These are phyloP conservation scores for Eucalyptus curtisii DNA, from an alignment of 345 rosid genomes.

Conservation along the genomic window DNA sequence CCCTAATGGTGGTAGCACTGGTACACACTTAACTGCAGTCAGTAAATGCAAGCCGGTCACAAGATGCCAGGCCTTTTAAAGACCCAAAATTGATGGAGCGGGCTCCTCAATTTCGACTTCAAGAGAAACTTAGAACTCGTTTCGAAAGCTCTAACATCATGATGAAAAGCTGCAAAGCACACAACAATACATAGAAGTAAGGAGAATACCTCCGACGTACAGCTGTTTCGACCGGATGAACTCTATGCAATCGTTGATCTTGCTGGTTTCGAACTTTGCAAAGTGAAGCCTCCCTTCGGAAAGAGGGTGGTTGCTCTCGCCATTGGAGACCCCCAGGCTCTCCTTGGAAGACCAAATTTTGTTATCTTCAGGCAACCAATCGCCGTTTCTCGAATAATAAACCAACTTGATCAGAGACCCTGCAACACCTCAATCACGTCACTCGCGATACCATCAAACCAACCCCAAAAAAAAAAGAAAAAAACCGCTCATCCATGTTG, in stretches of 20 bases:
- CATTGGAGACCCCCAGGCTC: conserved; percentile 4
- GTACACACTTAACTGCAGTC: neutral
- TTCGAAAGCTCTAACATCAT: neutral
- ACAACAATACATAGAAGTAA: neutral
- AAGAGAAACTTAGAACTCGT: neutral
- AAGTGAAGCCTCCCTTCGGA: conserved; percentile 65
- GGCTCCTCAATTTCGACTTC: neutral
- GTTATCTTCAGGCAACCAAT: conserved; percentile 2
- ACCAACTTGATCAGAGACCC: conserved; percentile 87
- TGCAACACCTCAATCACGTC: conserved; percentile 6
- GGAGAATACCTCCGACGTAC: conserved; percentile 33
- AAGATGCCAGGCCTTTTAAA: neutral
- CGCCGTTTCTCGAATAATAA: conserved; percentile 37
- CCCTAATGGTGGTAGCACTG: neutral
- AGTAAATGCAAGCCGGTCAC: neutral
- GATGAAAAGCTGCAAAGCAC: neutral
- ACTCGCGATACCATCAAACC: neutral
- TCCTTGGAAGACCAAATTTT: conserved; percentile 14
- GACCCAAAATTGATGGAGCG: neutral
- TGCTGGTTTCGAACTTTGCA: conserved; percentile 78
- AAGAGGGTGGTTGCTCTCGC: conserved; percentile 1
- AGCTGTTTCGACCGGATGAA: conserved; percentile 54
- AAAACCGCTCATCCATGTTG: neutral
- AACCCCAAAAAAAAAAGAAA: no score
- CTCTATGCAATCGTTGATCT: conserved; percentile 72